phyloP scores from a whole-genome alignment of 192 early-diverging fungal genomes.

The Umbelopsis isabellina region DNA sequence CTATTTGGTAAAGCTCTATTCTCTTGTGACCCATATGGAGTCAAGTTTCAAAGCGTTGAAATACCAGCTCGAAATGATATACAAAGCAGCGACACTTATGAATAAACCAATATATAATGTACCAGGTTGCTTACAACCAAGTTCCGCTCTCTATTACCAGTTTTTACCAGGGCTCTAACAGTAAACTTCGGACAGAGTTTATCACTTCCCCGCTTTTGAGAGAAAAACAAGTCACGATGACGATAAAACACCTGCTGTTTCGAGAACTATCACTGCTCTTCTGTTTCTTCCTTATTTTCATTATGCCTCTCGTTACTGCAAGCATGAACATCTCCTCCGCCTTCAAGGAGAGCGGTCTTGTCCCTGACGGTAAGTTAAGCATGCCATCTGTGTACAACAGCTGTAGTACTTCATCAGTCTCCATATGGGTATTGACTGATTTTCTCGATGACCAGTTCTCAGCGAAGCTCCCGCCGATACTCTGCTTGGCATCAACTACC shows the following conservation, averaged over 20 bases:
- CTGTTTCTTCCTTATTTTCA: constrained; percentile 15
- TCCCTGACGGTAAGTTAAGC: constrained; percentile 45
- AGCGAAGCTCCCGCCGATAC: constrained; percentile 23
- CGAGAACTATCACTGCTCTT: background rate
- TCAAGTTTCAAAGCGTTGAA: no score
- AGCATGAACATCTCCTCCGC: constrained; percentile 40
- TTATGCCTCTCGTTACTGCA: constrained; percentile 52
- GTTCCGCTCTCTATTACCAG: no score
- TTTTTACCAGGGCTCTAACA: no score
- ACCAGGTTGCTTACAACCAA: no score
- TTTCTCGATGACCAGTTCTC: constrained; percentile 33
- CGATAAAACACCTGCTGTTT: background rate
- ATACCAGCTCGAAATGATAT: no score
- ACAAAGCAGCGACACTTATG: no score
- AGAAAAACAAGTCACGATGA: constrained; percentile 18
- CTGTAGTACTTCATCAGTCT: background rate
- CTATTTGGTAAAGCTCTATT: no score
- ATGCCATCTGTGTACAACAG: background rate
- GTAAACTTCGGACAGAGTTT: background rate
- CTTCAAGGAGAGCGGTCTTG: constrained; percentile 42
- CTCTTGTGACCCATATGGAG: no score
- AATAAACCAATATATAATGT: no score
- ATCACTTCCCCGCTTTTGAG: background rate
- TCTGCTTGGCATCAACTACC: constrained; percentile 31
- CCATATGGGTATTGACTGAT: constrained; percentile 30